Conservation (phyloP, 2,329 filamentous ascomycete species). For the Magnaporthiopsis rhizophila region DNA sequence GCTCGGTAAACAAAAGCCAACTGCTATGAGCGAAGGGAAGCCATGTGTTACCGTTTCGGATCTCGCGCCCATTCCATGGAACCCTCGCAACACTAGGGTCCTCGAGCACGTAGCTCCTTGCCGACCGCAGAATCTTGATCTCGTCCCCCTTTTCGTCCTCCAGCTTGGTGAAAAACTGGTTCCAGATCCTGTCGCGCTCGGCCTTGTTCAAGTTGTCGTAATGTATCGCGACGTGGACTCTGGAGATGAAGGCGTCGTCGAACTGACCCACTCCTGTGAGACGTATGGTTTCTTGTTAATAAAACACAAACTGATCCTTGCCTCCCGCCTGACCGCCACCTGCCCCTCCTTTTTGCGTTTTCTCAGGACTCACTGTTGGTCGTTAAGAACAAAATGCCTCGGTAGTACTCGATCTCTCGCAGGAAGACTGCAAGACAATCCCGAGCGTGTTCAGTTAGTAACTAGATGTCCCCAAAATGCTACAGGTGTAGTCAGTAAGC, state of each 20-base stretch:
- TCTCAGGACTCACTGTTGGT: slow-evolving; percentile 13
- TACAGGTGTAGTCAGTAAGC: neutral
- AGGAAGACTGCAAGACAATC: slow-evolving; percentile 13
- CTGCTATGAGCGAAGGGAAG: too few relatives aligned
- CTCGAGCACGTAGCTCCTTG: slow-evolving; percentile 7
- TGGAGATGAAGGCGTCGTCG: slow-evolving; percentile 24
- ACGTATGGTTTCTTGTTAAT: too few relatives aligned
- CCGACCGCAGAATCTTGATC: slow-evolving; percentile 5
- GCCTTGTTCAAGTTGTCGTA: slow-evolving; percentile 9
- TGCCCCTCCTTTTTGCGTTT: too few relatives aligned
- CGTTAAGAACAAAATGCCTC: slow-evolving; percentile 10
- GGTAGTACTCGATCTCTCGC: slow-evolving; percentile 19
- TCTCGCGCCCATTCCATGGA: slow-evolving; percentile 19
- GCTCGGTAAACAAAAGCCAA: too few relatives aligned
- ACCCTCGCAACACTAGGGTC: slow-evolving; percentile 1
- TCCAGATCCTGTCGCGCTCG: slow-evolving; percentile 8
- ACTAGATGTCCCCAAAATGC: neutral
- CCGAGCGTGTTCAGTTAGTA: neutral
- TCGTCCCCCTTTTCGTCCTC: slow-evolving; percentile 3
- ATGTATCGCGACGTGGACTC: slow-evolving; percentile 12
- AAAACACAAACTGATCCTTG: too few relatives aligned
- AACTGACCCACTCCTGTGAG: slow-evolving; percentile 21
- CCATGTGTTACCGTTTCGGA: slow-evolving; percentile 15
- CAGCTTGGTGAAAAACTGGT: slow-evolving; percentile 10
- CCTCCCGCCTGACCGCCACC: too few relatives aligned